These are phyloP conservation scores for Xenoacremonium recifei DNA, from an alignment of 2,329 filamentous ascomycete species.

Conservation along the genomic window DNA sequence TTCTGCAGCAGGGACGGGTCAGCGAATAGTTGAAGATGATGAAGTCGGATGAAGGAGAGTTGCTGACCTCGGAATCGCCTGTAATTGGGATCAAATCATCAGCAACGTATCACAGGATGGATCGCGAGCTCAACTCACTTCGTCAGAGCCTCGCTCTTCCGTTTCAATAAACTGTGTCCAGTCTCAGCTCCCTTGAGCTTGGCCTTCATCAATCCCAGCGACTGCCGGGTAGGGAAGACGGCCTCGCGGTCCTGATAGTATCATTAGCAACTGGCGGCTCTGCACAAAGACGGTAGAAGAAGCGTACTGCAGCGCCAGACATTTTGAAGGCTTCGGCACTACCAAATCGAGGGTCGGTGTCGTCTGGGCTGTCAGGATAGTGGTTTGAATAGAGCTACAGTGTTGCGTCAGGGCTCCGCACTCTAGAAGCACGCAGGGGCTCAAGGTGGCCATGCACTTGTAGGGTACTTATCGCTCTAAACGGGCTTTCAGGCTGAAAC, in stretches of 20 bases:
- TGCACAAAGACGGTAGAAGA: not conserved
- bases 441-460: no score
- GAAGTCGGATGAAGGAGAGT: not conserved
- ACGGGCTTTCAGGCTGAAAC: no score
- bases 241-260: slow-evolving; percentile 89
- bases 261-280: slow-evolving; percentile 11
- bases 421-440: no score
- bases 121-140: slow-evolving; percentile 61
- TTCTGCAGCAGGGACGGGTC: slow-evolving; percentile 51
- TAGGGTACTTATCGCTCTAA: no score
- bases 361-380: slow-evolving; percentile 4
- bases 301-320: slow-evolving; percentile 31
- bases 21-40: slow-evolving; percentile 6
- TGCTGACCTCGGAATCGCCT: slow-evolving; percentile 81
- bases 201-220: slow-evolving; percentile 92
- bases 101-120: not conserved
- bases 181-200: slow-evolving; percentile 94
- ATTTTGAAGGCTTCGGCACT: slow-evolving; percentile 20
- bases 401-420: slow-evolving; percentile 9
- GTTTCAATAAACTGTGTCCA: slow-evolving; percentile 91
- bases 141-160: slow-evolving; percentile 96
- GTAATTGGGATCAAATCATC: slow-evolving; percentile 9
- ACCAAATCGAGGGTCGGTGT: slow-evolving; percentile 2
- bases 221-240: slow-evolving; percentile 97
- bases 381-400: slow-evolving; percentile 10